Base-by-base conservation (phyloP, 257 asterid species). In the Solanum phureja region DNA sequence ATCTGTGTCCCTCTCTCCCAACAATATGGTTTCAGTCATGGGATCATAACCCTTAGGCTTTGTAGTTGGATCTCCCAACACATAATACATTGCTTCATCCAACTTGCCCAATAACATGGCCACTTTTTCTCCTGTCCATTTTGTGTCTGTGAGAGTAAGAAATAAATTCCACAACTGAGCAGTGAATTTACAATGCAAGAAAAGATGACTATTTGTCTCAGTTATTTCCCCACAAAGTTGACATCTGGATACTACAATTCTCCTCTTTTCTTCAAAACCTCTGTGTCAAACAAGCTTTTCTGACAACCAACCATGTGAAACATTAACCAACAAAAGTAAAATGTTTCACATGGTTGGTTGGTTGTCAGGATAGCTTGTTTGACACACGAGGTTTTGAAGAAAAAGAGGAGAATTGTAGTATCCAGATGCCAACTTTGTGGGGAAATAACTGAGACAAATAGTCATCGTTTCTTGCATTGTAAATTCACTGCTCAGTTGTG, bases 31-130 rank as follows among this genome's bases (percentile, higher is more conserved):
- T 89, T 95, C 99, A 21, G 95, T 90, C 98, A 95, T 95, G 42
- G 99, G 98, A 93, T 97, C 99, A 71, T 95, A 97, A 83, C 98
- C 98, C 91, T 95, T 97, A 11, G 99, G 98, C 93, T 95, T 97
- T 60, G 94, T 92, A 56, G 92, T 93, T 71, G 96, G 99, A 91
- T 97, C 99, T 89, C 99, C 99, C 93, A 95, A 88, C 71, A 95
- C 98, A 85, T 95, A 97, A 90, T 95, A 95, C 95, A 97, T 91
- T 74, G 99, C 99, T 88, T 97, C 99, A 84, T 96, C 99, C 99
- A 98, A 97, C 90, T 97, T 97, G 74, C 99, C 99, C 40, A 95
- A 90, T 88, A 97, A 81, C 91, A 96, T 93, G 18, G 99, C 99
- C 66, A 95, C 98, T 90, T 97, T 95, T 92, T 95, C 98, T 85